Evolutionary conservation across 1,284 basidiomycete genomes (phyloP).

Genomic region (Trichosporon coremiiforme): DNA sequence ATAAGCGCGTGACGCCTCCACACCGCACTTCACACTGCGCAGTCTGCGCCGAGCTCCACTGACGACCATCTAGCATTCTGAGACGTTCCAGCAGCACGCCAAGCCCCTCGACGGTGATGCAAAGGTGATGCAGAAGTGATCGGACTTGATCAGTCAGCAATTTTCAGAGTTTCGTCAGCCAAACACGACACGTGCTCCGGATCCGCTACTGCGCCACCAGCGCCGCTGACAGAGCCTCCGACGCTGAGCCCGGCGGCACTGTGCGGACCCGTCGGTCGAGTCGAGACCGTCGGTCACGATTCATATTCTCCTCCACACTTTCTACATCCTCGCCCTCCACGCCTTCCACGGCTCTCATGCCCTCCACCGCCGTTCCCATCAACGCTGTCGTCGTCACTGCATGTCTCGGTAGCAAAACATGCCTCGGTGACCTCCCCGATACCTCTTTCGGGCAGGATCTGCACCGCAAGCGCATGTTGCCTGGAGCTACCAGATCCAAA

Average conservation of each 20-base stretch:
- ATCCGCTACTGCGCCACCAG: not conserved
- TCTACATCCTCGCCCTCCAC: too few species aligned
- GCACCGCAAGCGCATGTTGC: too few species aligned
- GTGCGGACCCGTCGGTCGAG: slow-evolving; percentile 1
- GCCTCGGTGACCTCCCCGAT: too few species aligned
- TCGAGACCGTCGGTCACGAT: not conserved
- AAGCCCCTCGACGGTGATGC: not conserved
- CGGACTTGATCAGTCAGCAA: not conserved
- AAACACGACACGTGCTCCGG: not conserved
- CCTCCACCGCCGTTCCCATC: too few species aligned
- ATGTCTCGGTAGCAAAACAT: too few species aligned
- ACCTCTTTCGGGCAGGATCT: too few species aligned
- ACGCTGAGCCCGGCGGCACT: not conserved
- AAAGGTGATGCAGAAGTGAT: not conserved
- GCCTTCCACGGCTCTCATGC: not conserved
- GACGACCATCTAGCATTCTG: too few species aligned
- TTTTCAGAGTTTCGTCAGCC: not conserved
- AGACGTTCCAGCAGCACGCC: too few species aligned
- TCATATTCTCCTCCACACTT: not conserved
- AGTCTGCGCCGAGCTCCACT: too few species aligned
- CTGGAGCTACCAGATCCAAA: too few species aligned
- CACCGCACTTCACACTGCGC: too few species aligned
- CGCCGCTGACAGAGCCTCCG: not conserved
- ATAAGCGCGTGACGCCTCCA: not conserved
- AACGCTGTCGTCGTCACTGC: too few species aligned